Conservation (phyloP, 129 eudicot species). For the Tagetes erecta region DNA sequence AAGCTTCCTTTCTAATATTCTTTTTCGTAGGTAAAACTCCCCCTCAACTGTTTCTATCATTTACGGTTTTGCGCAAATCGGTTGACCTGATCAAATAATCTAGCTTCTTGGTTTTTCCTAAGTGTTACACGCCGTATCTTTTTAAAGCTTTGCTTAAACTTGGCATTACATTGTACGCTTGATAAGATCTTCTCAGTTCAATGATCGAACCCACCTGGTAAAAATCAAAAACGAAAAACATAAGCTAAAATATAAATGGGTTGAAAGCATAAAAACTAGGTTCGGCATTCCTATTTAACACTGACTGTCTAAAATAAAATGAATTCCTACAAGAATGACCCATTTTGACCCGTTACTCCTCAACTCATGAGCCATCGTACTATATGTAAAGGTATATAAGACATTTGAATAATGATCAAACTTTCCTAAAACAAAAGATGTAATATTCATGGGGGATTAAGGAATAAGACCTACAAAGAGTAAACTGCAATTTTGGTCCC, state of each 20-base stretch:
- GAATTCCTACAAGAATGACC: background rate
- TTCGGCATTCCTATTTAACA: background rate
- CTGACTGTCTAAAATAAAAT: background rate
- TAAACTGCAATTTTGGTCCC: no score
- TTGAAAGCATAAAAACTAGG: background rate
- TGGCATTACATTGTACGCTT: constrained; percentile 99
- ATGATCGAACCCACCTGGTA: constrained; percentile 94
- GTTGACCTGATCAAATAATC: background rate
- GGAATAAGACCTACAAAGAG: background rate
- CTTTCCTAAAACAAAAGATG: background rate
- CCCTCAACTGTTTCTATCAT: background rate
- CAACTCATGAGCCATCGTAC: background rate
- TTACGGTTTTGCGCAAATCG: background rate
- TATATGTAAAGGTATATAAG: background rate
- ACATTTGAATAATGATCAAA: background rate
- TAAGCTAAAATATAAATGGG: background rate
- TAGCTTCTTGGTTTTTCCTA: background rate
- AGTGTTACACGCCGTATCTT: constrained; percentile 66
- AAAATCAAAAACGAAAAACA: background rate
- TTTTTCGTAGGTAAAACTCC: background rate
- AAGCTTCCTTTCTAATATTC: background rate
- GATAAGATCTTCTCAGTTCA: constrained; percentile 92
- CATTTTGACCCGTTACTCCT: background rate
- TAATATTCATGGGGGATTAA: background rate
- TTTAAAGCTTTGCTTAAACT: constrained; percentile 76